phyloP scores from a whole-genome alignment of 208 protist species.

The Wallacemonas sp. region DNA sequence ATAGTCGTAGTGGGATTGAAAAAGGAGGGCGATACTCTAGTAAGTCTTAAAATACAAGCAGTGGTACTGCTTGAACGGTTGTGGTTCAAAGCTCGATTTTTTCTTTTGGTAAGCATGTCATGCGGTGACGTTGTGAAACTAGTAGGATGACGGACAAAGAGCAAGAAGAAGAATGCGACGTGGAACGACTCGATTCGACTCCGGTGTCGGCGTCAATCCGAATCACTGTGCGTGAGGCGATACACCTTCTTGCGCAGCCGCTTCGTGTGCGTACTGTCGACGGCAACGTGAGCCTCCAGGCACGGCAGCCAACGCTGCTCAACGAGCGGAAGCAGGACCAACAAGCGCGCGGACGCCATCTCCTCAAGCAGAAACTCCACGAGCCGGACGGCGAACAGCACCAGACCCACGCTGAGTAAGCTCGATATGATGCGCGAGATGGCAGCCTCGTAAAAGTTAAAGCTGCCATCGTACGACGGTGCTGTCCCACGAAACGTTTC shows the following conservation, averaged over 20 bases:
- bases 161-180: too few relatives aligned
- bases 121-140: too few relatives aligned
- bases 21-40: too few relatives aligned
- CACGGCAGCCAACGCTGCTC: slow-evolving; percentile 52
- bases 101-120: too few relatives aligned
- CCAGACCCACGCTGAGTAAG: slow-evolving; percentile 67
- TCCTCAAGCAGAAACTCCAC: slow-evolving; percentile 87
- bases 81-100: too few relatives aligned
- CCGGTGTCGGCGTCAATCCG: slow-evolving; percentile 40
- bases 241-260: slow-evolving; percentile 54
- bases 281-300: slow-evolving; percentile 31
- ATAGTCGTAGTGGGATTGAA: too few relatives aligned
- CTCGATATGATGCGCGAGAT: slow-evolving; percentile 63
- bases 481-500: background rate
- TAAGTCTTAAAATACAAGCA: too few relatives aligned
- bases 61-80: too few relatives aligned
- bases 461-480: slow-evolving; percentile 23
- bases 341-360: slow-evolving; percentile 54
- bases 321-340: slow-evolving; percentile 42
- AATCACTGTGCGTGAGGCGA: slow-evolving; percentile 80
- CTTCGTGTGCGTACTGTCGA: slow-evolving; percentile 62
- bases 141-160: too few relatives aligned
- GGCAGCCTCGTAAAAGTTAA: slow-evolving; percentile 55
- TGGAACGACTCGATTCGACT: background rate
- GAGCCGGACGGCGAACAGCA: slow-evolving; percentile 63